Base-by-base conservation (phyloP, 805 yeast species). In the Starmerella vitae region DNA sequence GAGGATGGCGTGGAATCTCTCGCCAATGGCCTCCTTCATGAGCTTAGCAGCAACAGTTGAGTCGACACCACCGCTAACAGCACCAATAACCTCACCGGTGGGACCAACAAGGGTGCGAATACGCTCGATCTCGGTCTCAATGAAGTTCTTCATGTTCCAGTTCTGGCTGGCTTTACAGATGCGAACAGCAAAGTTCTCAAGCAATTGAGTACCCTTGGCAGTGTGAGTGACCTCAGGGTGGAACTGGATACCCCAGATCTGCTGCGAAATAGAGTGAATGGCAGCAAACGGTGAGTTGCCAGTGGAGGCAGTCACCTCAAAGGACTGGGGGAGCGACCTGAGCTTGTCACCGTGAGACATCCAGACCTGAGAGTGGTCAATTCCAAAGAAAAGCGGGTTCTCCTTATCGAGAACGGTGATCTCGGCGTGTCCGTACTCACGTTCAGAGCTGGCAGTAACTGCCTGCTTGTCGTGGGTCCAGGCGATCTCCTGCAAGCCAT, bases 171-270 rank as follows among this genome's bases (percentile, higher is more conserved):
- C 93, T 42, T 77, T 59, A 71, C 98, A 91, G 55, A 91, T 82
- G 51, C 73, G 72, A 48, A 85, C 80, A 36, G 98, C 98, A 60
- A 91, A 91, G 70, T 91, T 91, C 67, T 72, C 78, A 58, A 91
- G 72, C 55, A 91, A 64, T 50, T 67, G 70, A 62, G 82, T 88
- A 62, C 98, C 98, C 64, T 81, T 78, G 49, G 75, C 72, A 42
- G 97, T 83, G 65, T 91, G 98, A 28, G 96, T 84, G 45, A 91
- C 98, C 68, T 91, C 98, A 36, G 98, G 98, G 66, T 91, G 98
- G 76, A 91, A 91, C 68, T 91, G 98, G 56, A 91, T 81, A 63
- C 98, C 98, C 63, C 68, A 91, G 55, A 91, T 85, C 45, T 66
- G 64, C 57, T 80, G 74, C 39, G 68, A 58, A 57, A 70, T 74